phyloP scores from a whole-genome alignment of 2,329 filamentous ascomycete species.

The Tothia fuscella region DNA sequence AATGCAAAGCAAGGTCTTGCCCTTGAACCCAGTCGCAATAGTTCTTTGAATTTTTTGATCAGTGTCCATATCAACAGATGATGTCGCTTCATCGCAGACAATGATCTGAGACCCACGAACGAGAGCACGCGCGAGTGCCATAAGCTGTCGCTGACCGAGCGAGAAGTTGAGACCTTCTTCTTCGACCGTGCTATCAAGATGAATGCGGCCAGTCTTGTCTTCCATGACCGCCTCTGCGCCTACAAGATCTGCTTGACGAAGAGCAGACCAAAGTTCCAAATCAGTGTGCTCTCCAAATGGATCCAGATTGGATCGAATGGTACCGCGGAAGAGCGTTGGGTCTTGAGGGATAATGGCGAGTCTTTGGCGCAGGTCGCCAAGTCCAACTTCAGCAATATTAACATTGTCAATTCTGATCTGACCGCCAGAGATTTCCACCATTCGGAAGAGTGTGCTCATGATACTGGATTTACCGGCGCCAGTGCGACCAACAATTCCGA shows the following conservation, averaged over 20 bases:
- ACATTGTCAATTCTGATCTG: conserved; percentile 38
- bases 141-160: conserved; percentile 85
- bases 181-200: conserved; percentile 75
- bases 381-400: conserved; percentile 57
- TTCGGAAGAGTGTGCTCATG: conserved; percentile 70
- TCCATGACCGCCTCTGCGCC: conserved; percentile 32
- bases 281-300: conserved; percentile 71
- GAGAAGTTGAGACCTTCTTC: conserved; percentile 96
- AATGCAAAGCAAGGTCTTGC: conserved; percentile 83
- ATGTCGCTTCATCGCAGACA: conserved; percentile 93
- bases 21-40: conserved; percentile 72
- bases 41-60: conserved; percentile 90
- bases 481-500: conserved; percentile 71
- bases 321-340: conserved; percentile 71
- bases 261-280: conserved; percentile 63
- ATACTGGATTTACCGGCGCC: conserved; percentile 76
- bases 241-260: conserved; percentile 66
- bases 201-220: conserved; percentile 48
- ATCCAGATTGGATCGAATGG: conserved; percentile 67
- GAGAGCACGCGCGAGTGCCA: conserved; percentile 84
- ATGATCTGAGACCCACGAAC: conserved; percentile 85
- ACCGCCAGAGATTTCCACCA: conserved; percentile 40
- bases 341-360: conserved; percentile 78
- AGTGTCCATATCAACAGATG: conserved; percentile 87
- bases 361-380: conserved; percentile 63